phyloP scores from a whole-genome alignment of 257 asterid genomes.

The Nemophila menziesii region DNA sequence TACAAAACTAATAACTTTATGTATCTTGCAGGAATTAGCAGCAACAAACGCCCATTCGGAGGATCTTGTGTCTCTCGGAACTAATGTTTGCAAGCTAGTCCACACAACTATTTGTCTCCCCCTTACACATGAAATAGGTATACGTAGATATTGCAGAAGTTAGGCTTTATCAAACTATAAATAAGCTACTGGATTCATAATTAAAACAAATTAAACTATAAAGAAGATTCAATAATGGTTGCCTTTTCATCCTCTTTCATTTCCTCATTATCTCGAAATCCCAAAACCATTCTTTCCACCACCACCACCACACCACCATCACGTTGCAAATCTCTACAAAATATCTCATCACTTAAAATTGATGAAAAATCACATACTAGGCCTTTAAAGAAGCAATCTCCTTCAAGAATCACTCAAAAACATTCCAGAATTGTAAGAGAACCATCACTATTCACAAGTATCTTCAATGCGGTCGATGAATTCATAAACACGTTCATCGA shows the following conservation, averaged over 20 bases:
- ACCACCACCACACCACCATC: constrained; percentile 9
- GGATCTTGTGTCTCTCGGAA: too few species aligned
- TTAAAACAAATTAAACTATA: too few species aligned
- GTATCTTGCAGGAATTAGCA: too few species aligned
- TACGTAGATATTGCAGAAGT: too few species aligned
- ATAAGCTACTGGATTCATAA: neutral
- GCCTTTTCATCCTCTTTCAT: constrained; percentile 44
- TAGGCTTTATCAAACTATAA: too few species aligned
- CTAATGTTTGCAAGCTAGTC: too few species aligned
- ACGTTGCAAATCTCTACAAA: constrained; percentile 4
- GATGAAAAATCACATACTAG: constrained; percentile 27
- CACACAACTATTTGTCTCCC: too few species aligned
- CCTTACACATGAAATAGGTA: too few species aligned
- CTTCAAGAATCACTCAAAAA: constrained; percentile 1
- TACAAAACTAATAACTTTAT: too few species aligned
- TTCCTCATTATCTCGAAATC: constrained; percentile 16
- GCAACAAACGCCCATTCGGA: too few species aligned
- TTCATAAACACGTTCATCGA: constrained; percentile 22
- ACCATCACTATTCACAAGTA: constrained; percentile 18
- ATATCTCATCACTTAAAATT: constrained; percentile 23
- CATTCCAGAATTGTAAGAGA: neutral
- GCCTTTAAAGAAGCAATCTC: constrained; percentile 13
- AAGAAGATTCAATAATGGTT: constrained; percentile 27
- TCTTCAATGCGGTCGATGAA: constrained; percentile 11
- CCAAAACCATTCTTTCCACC: constrained; percentile 6